Evolutionary conservation across 2,329 filamentous ascomycete species (phyloP), one percentile per base, ranked within the genome.

Genomic region (Aspergillus udagawae): DNA sequence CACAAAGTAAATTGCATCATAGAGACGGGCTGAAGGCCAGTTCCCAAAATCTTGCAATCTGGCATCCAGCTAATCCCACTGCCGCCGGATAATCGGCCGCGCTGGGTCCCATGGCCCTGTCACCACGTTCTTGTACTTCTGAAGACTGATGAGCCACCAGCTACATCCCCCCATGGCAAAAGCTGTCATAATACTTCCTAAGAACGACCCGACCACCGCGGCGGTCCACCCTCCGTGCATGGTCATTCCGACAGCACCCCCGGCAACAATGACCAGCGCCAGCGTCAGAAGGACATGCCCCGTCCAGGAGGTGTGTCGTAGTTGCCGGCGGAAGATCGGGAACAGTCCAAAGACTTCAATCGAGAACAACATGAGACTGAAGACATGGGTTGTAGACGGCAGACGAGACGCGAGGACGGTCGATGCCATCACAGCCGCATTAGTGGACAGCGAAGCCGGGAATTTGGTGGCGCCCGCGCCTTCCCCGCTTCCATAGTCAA

Each of bases 121-220:
- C 64, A 99, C 97, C 76, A 97, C 94, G 73, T 97, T 97, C 80
- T 99, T 99, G 77, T 97, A 99, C 77, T 96, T 93, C 76, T 99
- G 94, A 73, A 99, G 75, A 8, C 92, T 90, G 69, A 99, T 97
- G 61, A 99, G 77, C 92, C 94, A 97, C 93, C 92, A 97, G 71
- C 91, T 96, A 73, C 92, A 97, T 12, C 92, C 88, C 1, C 93
- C 94, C 86, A 97, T 96, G 2, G 86, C 87, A 54, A 96, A 73
- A 4, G 87, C 85, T 0, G 89, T 88, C 23, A 91, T 79, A 9
- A 93, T 68, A n/a, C 86, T 84, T 4, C 91, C 91, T 5, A 96
- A 79, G 1, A 93, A 73, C 62, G 91, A 87, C 12, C 94, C 94
- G 2, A 90, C 78, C 25, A 93, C 73, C 28, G 82, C 81, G 55